phyloP scores from a whole-genome alignment of 208 protist genomes.

The Zelonia costaricensis region DNA sequence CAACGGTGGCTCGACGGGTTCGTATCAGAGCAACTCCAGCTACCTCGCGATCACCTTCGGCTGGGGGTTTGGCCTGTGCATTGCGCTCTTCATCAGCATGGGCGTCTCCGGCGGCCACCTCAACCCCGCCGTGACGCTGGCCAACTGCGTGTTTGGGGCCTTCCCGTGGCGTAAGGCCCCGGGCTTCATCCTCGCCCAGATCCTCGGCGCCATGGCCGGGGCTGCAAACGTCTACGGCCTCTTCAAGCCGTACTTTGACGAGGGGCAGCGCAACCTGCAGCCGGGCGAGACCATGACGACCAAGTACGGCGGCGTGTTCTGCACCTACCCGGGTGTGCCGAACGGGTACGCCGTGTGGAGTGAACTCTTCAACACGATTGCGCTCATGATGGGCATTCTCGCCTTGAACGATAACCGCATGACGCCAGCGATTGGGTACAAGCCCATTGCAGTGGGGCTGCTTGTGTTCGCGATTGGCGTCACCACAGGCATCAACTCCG shows the following conservation, averaged over 20 bases:
- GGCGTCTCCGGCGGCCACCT: constrained; percentile 55
- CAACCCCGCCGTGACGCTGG: constrained; percentile 55
- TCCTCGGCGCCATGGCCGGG: constrained; percentile 37
- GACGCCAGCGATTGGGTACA: constrained; percentile 36
- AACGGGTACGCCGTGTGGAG: constrained; percentile 34
- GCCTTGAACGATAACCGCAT: constrained; percentile 45
- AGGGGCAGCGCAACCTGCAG: constrained; percentile 3
- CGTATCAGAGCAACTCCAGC: constrained; percentile 12
- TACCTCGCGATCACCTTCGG: constrained; percentile 45
- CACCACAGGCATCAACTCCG: constrained; percentile 38
- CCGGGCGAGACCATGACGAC: constrained; percentile 28
- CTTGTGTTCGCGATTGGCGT: constrained; percentile 47
- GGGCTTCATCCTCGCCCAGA: constrained; percentile 41
- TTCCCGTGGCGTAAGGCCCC: constrained; percentile 57
- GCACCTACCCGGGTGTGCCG: constrained; percentile 40
- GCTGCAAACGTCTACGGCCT: constrained; percentile 44
- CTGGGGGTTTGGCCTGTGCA: constrained; percentile 41
- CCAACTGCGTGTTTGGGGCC: constrained; percentile 34
- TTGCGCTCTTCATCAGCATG: constrained; percentile 44
- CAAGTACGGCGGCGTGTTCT: constrained; percentile 41
- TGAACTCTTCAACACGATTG: constrained; percentile 45
- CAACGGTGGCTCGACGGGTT: not conserved
- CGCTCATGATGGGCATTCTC: constrained; percentile 49
- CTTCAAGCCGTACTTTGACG: constrained; percentile 37
- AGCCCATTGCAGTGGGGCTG: constrained; percentile 45